A percentile compares a stretch with the other conserved stretches of the same genome.
Evolutionary conservation across 768 basidiomycete species (phyloP).

Genomic region (Phylloporus sp.): DNA sequence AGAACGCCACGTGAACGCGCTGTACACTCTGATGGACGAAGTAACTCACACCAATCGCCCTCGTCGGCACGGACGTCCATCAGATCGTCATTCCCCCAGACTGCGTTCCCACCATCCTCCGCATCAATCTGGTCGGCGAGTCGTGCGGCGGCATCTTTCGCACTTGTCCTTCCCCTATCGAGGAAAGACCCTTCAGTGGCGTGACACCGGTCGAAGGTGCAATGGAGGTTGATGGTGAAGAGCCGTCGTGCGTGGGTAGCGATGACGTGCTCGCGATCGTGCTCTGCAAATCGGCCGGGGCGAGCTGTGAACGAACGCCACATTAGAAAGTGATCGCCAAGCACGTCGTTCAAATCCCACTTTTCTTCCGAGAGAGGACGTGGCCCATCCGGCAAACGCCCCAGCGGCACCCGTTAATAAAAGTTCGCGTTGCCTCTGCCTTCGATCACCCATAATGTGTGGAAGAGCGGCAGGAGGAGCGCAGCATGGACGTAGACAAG

Average conservation of each 20-base stretch:
- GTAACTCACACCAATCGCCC: constrained; percentile 85
- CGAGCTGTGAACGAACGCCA: constrained; percentile 44
- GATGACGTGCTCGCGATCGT: constrained; percentile 49
- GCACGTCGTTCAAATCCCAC: constrained; percentile 33
- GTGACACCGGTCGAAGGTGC: constrained; percentile 22
- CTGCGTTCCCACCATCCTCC: constrained; percentile 39
- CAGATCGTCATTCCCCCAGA: constrained; percentile 74
- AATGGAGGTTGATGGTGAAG: too few species aligned
- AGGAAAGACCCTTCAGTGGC: constrained; percentile 62
- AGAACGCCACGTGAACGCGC: background rate
- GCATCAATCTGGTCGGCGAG: constrained; percentile 52
- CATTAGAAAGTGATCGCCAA: background rate
- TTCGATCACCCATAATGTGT: constrained; percentile 85
- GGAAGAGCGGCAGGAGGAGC: constrained; percentile 84
- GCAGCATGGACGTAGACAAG: constrained; percentile 81
- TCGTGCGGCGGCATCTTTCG: constrained; percentile 44
- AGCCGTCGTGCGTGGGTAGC: constrained; percentile 23
- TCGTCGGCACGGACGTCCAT: constrained; percentile 93
- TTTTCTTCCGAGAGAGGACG: constrained; percentile 83
- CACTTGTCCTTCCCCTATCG: constrained; percentile 47
- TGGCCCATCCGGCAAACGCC: constrained; percentile 93
- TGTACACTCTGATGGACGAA: background rate
- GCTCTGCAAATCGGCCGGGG: constrained; percentile 66
- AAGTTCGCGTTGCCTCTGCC: constrained; percentile 98
- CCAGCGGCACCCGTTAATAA: constrained; percentile 95